Conservation (phyloP, 2,329 filamentous ascomycete species). For the Zalaria obscura region DNA sequence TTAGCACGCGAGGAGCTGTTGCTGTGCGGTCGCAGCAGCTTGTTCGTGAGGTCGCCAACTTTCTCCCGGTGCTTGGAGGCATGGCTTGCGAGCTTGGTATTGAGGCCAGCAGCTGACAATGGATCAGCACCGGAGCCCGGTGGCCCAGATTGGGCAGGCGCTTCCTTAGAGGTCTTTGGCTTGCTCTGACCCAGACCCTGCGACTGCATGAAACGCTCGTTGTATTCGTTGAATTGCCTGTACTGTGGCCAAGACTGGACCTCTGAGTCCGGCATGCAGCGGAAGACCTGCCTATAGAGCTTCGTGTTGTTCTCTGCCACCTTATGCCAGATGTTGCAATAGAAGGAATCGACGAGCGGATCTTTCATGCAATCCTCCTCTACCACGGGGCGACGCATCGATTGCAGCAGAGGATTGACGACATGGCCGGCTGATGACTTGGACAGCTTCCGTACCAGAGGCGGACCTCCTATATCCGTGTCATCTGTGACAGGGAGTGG, state of each 20-base stretch:
- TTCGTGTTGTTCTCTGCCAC: conserved; percentile 92
- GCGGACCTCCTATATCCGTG: conserved; percentile 66
- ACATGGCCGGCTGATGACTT: conserved; percentile 29
- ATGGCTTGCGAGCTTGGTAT: conserved; percentile 1
- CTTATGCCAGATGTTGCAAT: conserved; percentile 74
- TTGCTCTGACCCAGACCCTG: conserved; percentile 40
- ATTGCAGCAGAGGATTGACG: conserved; percentile 39
- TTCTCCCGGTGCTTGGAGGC: conserved; percentile 9
- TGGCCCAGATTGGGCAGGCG: conserved; percentile 33
- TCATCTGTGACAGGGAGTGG: conserved; percentile 59
- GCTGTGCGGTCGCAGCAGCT: conserved; percentile 17
- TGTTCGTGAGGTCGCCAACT: conserved; percentile 18
- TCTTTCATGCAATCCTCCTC: conserved; percentile 91
- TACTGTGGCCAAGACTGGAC: conserved; percentile 91
- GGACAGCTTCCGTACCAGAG: conserved; percentile 40
- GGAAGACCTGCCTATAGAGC: conserved; percentile 83
- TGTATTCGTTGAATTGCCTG: conserved; percentile 67
- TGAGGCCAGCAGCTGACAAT: conserved; percentile 2
- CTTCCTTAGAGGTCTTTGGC: conserved; percentile 33
- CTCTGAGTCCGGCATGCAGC: conserved; percentile 92
- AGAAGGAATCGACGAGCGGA: conserved; percentile 68
- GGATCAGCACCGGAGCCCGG: conserved; percentile 23
- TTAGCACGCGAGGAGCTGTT: conserved; percentile 9
- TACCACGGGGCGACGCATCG: conserved; percentile 60
- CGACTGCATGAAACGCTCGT: conserved; percentile 58